Conservation (phyloP, 805 yeast genomes). For the Metschnikowia shivogae region DNA sequence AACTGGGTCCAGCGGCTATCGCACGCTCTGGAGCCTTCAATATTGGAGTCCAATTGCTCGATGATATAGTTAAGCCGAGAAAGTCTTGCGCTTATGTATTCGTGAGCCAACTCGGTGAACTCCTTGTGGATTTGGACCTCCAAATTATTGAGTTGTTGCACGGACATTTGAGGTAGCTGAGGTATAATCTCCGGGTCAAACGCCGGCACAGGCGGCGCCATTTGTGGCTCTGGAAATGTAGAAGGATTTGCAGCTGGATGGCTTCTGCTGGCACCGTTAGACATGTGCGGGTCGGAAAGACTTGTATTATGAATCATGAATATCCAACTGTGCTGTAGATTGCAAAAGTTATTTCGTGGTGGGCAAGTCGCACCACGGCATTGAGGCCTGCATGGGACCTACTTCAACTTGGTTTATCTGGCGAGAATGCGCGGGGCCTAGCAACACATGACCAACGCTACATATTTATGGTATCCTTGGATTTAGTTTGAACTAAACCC, state of each 20-base stretch:
- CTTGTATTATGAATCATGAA: conserved; percentile 2
- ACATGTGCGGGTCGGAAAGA: background rate
- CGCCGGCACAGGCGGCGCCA: background rate
- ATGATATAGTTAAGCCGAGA: conserved; percentile 27
- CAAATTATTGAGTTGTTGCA: conserved; percentile 23
- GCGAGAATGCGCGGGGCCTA: background rate
- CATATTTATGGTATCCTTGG: no score
- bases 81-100: conserved; percentile 27
- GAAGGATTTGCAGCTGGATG: no score
- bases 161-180: conserved; percentile 19
- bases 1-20: conserved; percentile 33
- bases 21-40: conserved; percentile 24
- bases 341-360: conserved; percentile 5
- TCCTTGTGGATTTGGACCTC: conserved; percentile 22
- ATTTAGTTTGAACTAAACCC: no score
- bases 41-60: conserved; percentile 21
- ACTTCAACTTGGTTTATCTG: background rate
- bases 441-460: no score
- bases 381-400: conserved; percentile 3
- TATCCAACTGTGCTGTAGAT: conserved; percentile 2
- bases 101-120: conserved; percentile 21
- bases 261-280: background rate
- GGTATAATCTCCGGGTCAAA: conserved; percentile 15
- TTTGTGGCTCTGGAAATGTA: background rate
- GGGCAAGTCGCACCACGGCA: conserved; percentile 6